Evolutionary conservation across 140 eudicot species (phyloP).

Genomic region (Ambrosia hybrid): DNA sequence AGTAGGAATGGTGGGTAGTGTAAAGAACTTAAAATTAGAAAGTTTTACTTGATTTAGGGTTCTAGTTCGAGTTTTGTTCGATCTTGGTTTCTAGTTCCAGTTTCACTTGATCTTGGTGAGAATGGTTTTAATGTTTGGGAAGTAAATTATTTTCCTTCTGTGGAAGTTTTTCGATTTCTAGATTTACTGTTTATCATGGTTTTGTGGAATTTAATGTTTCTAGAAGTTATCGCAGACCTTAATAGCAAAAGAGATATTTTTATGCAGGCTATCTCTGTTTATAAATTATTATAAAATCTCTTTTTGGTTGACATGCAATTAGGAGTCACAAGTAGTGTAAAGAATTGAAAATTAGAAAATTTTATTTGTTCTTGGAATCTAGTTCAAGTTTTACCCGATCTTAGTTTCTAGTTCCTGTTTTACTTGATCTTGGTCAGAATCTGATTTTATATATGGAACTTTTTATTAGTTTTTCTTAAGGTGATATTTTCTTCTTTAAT

Average conservation of each 20-base stretch:
- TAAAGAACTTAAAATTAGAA: not conserved
- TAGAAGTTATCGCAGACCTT: not conserved
- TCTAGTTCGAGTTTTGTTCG: not conserved
- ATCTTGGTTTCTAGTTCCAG: not conserved
- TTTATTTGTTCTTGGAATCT: slow-evolving; percentile 5
- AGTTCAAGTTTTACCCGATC: not conserved
- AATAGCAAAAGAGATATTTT: no score
- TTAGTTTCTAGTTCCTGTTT: not conserved
- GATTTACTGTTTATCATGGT: not conserved
- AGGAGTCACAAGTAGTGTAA: not conserved
- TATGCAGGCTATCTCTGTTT: not conserved
- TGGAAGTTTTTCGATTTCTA: not conserved
- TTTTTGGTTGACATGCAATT: not conserved
- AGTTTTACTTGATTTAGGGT: slow-evolving; percentile 1
- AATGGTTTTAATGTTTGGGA: no score
- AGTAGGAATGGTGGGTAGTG: not conserved
- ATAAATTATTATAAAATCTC: no score
- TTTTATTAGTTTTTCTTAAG: no score
- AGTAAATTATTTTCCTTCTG: no score
- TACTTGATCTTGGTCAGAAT: not conserved
- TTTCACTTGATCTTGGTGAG: not conserved
- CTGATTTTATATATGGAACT: no score
- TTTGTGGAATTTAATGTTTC: not conserved
- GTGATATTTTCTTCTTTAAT: no score
- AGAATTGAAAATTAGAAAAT: not conserved